Base-by-base conservation (phyloP, 176 grass and related monocot species). In the Zizania latifolia region DNA sequence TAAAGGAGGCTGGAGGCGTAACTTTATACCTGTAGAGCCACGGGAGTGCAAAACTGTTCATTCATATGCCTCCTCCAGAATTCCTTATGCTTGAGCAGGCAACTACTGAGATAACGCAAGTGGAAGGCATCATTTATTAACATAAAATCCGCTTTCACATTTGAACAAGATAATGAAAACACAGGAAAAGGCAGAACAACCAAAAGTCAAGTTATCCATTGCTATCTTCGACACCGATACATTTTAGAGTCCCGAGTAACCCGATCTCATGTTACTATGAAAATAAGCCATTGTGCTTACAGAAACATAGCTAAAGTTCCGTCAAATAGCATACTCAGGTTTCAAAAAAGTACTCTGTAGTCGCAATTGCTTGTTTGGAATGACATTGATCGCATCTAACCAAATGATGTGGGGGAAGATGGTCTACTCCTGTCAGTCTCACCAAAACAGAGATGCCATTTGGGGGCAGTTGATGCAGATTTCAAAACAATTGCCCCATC, bases 391-490 rank as follows among this genome's bases (percentile, higher is more conserved):
- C 58, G 33, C 33, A 50, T 36, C 30, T 41, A 74, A 74, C 50
- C 24, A 17, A 74, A 66, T 53, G 8, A 82, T 5, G 13, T 32
- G 26, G 34, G 68, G 17, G 32, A 65, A 79, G 60, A 31, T 8
- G 40, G 21, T 41, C 68, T 62, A 68, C 46, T 71, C 34, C n/a
- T 53, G 75, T 79, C 62, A 79, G 86, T 75, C 62, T 75, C 75
- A 5, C 62, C 59, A 69, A 83, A 83, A 72, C 62, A 58, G n/a
- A 35, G 79, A 26, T 65, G 41, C 21, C 7, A 31, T 26, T 63
- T 50, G 70, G 75, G 34, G 15, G 50, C 10, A 38, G 30, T 38
- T 19, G 5, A 59, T 11, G 54, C 19, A 24, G 58, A 66, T 78
- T 66, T 78, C 37, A 72, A 33, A 74, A 45, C 35, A 56, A 58